Conservation (phyloP, 2,329 filamentous ascomycete genomes). For the Mycogone perniciosa region DNA sequence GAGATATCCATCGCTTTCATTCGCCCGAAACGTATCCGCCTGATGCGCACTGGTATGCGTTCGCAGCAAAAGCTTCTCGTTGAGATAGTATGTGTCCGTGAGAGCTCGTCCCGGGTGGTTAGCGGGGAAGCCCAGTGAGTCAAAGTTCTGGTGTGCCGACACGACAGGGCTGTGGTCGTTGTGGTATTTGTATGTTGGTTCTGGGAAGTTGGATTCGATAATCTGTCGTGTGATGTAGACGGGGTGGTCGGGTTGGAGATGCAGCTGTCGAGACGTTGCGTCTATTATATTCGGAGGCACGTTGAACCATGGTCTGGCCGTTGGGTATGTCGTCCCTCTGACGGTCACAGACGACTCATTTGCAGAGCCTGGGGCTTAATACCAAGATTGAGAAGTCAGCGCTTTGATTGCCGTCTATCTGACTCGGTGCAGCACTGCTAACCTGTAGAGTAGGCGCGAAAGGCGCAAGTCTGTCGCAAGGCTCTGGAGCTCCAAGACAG, state of each 20-base stretch:
- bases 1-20: constrained; percentile 72
- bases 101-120: constrained; percentile 83
- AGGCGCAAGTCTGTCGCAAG: constrained; percentile 18
- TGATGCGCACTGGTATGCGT: constrained; percentile 96
- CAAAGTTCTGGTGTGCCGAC: constrained; percentile 82
- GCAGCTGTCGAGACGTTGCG: constrained; percentile 70
- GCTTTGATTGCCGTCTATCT: background rate
- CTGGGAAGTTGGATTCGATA: constrained; percentile 82
- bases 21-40: constrained; percentile 67
- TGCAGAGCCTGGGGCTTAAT: background rate
- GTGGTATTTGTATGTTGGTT: constrained; percentile 66
- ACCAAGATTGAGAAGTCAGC: background rate
- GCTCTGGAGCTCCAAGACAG: constrained; percentile 19
- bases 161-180: constrained; percentile 79
- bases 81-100: constrained; percentile 95
- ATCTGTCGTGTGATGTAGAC: constrained; percentile 85
- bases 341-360: constrained; percentile 43
- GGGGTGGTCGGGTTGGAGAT: constrained; percentile 86
- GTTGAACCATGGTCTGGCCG: constrained; percentile 78
- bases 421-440: background rate
- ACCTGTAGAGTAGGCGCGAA: constrained; percentile 20
- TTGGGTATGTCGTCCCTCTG: constrained; percentile 56
- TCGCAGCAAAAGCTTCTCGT: constrained; percentile 72
- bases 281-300: constrained; percentile 67
- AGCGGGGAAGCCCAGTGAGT: constrained; percentile 83